These are phyloP conservation scores for Sphaerulina vaccinii DNA, from an alignment of 2,329 filamentous ascomycete species.

Conservation along the genomic window DNA sequence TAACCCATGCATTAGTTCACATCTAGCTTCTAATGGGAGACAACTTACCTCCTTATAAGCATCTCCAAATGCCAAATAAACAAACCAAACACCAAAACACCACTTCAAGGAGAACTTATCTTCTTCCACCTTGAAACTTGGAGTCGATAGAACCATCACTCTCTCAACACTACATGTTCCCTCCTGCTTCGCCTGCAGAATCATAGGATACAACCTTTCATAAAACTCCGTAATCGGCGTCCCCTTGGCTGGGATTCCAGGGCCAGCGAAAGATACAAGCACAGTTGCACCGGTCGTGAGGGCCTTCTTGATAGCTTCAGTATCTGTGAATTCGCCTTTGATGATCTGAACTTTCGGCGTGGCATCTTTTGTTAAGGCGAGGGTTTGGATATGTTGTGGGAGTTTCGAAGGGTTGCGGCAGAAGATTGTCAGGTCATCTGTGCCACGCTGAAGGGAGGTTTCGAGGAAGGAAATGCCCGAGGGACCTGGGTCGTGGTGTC, in stretches of 20 bases:
- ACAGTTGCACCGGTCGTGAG: constrained; percentile 20
- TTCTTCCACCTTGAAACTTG: constrained; percentile 15
- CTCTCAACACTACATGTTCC: constrained; percentile 12
- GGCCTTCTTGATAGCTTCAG: constrained; percentile 16
- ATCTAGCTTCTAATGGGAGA: too few relatives aligned
- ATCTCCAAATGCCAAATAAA: constrained; percentile 14
- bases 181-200: constrained; percentile 11
- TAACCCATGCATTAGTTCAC: too few relatives aligned
- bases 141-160: constrained; percentile 19
- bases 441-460: constrained; percentile 21
- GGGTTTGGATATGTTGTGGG: constrained; percentile 10
- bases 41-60: constrained; percentile 25
- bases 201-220: constrained; percentile 17
- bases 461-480: constrained; percentile 23
- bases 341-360: constrained; percentile 15
- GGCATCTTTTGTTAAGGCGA: constrained; percentile 3
- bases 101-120: constrained; percentile 17
- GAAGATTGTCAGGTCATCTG: constrained; percentile 23
- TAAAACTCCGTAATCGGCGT: constrained; percentile 24
- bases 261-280: constrained; percentile 26
- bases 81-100: constrained; percentile 14
- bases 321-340: constrained; percentile 23
- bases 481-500: constrained; percentile 12
- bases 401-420: constrained; percentile 26
- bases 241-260: constrained; percentile 17